A percentile compares a stretch with the other conserved stretches of the same genome.
Evolutionary conservation across 1,284 basidiomycete genomes (phyloP).

Genomic region (Ganoderma multipileum): DNA sequence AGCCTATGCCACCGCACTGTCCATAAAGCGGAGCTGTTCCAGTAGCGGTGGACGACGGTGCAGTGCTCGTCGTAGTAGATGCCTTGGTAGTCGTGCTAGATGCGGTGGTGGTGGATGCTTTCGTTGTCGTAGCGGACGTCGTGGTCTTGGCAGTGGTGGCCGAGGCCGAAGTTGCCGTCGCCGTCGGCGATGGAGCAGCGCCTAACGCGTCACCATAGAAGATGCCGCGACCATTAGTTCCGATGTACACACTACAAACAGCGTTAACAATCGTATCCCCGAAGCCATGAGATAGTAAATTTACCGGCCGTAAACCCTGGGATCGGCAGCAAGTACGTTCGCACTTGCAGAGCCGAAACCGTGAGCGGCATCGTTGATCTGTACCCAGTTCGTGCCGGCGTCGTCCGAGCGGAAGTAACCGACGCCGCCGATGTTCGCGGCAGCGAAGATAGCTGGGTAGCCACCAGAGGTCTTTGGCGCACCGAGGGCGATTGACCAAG

Average conservation of each 20-base stretch:
- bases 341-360: conserved; percentile 62
- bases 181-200: conserved; percentile 45
- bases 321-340: conserved; percentile 60
- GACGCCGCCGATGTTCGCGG: conserved; percentile 56
- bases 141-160: conserved; percentile 20
- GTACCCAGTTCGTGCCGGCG: conserved; percentile 61
- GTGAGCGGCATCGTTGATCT: conserved; percentile 66
- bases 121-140: conserved; percentile 36
- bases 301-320: conserved; percentile 60
- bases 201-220: conserved; percentile 61
- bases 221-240: conserved; percentile 70
- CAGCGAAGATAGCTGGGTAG: conserved; percentile 64
- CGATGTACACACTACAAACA: conserved; percentile 62
- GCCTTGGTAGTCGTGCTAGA: conserved; percentile 37
- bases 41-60: conserved; percentile 36
- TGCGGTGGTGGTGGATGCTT: conserved; percentile 31
- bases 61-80: conserved; percentile 31
- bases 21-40: conserved; percentile 42
- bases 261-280: neutral
- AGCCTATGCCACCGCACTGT: conserved; percentile 55
- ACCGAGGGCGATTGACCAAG: conserved; percentile 66
- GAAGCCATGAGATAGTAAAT: conserved; percentile 21
- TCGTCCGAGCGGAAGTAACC: conserved; percentile 69
- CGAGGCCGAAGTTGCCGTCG: conserved; percentile 34
- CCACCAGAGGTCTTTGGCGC: conserved; percentile 56